phyloP scores from a whole-genome alignment of 345 rosid genomes.

The Gynandropsis gynandra region DNA sequence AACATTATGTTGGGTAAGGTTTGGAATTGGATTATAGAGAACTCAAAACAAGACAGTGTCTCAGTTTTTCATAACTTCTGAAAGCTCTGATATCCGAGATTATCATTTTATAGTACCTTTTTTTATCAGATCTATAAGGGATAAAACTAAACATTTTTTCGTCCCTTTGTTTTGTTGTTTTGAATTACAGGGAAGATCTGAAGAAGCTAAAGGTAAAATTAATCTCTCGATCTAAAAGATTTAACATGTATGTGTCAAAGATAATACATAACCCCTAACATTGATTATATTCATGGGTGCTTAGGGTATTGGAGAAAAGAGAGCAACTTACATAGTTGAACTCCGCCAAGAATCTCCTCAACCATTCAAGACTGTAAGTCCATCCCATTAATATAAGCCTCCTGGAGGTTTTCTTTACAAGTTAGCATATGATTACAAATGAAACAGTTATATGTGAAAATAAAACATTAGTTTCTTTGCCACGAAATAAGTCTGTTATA shows the following conservation, averaged over 20 bases:
- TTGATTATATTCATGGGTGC: not conserved
- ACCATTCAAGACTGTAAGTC: conserved; percentile 57
- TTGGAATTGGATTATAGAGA: too few species aligned
- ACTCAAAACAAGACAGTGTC: too few species aligned
- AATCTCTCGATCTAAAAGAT: not conserved
- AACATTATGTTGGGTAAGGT: too few species aligned
- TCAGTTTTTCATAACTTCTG: too few species aligned
- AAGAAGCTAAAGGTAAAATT: conserved; percentile 63
- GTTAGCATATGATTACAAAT: not conserved
- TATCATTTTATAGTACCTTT: too few species aligned
- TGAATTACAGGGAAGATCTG: conserved; percentile 50
- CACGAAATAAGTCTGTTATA: too few species aligned
- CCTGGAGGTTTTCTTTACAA: not conserved
- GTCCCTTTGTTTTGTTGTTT: conserved; percentile 6
- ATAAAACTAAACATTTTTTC: conserved; percentile 4
- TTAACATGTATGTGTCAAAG: not conserved
- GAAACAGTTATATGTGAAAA: not conserved
- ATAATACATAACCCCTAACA: conserved; percentile 1
- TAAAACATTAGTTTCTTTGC: not conserved
- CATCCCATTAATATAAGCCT: not conserved
- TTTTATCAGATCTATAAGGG: not conserved
- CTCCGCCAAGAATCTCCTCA: conserved; percentile 55
- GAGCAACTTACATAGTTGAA: conserved; percentile 59
- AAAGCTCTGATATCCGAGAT: too few species aligned
- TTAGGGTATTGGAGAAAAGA: conserved; percentile 82